Percentiles rank a stretch among this genome's conserved stretches.
Evolutionary conservation across 108 stramenopile genomes (phyloP).

Genomic region (Fistulifera solaris): DNA sequence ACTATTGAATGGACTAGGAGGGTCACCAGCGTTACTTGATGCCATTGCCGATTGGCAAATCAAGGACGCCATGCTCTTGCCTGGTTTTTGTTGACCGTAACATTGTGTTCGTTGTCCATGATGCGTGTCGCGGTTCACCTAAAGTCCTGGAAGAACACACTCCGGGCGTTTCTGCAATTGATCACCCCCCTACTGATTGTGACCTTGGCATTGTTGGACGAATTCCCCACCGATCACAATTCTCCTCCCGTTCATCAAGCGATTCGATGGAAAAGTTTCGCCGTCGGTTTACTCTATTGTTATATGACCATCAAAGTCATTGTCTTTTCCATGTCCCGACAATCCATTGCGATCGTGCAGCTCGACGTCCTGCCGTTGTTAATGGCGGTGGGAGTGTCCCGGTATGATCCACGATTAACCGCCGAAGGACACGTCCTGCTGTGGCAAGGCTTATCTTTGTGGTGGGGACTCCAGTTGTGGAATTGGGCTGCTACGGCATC

Average conservation of each 20-base stretch:
- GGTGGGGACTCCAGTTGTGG: not conserved
- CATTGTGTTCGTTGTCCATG: slow-evolving; percentile 33
- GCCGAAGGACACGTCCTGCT: not conserved
- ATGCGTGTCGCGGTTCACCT: slow-evolving; percentile 27
- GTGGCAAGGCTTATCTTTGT: slow-evolving; percentile 1
- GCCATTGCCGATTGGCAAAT: slow-evolving; percentile 5
- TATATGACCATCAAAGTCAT: slow-evolving; percentile 80
- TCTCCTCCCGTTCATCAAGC: slow-evolving; percentile 4
- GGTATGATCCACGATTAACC: not conserved
- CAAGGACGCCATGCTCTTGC: slow-evolving; percentile 19
- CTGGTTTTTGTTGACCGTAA: slow-evolving; percentile 30
- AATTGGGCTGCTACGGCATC: no score
- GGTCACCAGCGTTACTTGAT: slow-evolving; percentile 20
- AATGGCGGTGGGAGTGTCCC: slow-evolving; percentile 9
- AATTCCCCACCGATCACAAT: slow-evolving; percentile 20
- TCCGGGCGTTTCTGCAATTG: slow-evolving; percentile 52
- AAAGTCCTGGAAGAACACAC: slow-evolving; percentile 6
- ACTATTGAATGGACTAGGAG: slow-evolving; percentile 9
- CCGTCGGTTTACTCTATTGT: slow-evolving; percentile 51
- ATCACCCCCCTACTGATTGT: slow-evolving; percentile 29
- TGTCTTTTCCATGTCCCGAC: slow-evolving; percentile 74
- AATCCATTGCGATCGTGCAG: slow-evolving; percentile 62
- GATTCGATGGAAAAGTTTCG: slow-evolving; percentile 33
- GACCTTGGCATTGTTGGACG: slow-evolving; percentile 10
- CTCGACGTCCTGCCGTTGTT: slow-evolving; percentile 49